Conservation (phyloP, 2,329 filamentous ascomycete genomes). For the Rachicladosporium sp. region DNA sequence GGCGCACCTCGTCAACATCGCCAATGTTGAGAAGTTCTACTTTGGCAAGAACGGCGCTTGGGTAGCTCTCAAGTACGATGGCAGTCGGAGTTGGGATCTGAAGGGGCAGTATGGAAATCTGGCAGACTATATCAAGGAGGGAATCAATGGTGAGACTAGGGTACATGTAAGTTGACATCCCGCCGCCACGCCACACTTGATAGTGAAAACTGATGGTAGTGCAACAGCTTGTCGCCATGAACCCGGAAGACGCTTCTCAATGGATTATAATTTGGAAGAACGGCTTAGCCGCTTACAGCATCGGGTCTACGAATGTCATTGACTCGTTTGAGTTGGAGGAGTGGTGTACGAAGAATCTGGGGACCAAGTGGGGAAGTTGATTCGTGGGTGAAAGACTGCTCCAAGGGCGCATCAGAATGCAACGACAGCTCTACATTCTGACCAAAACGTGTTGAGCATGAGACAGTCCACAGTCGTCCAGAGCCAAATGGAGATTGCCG, state of each 20-base stretch:
- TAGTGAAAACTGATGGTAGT: background rate
- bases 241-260: conserved; percentile 4
- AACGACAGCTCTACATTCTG: too few relatives aligned
- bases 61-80: conserved; percentile 4
- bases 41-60: conserved; percentile 7
- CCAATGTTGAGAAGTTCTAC: conserved; percentile 8
- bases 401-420: too few relatives aligned
- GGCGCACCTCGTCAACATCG: conserved; percentile 1
- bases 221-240: conserved; percentile 2
- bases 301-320: background rate
- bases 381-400: too few relatives aligned
- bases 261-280: conserved; percentile 4
- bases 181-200: background rate
- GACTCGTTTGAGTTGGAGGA: conserved; percentile 3
- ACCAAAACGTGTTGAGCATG: too few relatives aligned
- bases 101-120: conserved; percentile 2
- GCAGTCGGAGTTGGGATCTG: conserved; percentile 3
- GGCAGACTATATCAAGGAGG: conserved; percentile 2
- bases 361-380: conserved; percentile 1
- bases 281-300: conserved; percentile 3
- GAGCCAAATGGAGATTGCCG: too few relatives aligned
- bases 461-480: too few relatives aligned
- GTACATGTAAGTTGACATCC: conserved; percentile 1
- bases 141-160: conserved; percentile 1
- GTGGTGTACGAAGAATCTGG: conserved; percentile 3